Evolutionary conservation across 176 grass and related monocot genomes (phyloP).

Genomic region (Cymbopogon citratus): DNA sequence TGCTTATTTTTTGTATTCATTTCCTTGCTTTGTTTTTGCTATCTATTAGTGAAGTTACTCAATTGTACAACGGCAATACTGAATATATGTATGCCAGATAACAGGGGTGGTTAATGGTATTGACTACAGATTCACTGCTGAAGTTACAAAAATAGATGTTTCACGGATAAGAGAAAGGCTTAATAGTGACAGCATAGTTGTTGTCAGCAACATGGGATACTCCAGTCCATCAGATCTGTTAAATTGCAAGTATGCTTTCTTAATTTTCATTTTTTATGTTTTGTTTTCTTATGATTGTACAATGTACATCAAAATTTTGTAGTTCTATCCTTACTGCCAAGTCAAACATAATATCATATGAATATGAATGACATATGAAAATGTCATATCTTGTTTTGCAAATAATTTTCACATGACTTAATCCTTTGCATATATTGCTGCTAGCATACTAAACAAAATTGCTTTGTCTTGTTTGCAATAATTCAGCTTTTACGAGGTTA

Average conservation of each 20-base stretch:
- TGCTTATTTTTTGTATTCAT: background rate
- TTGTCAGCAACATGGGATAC: slow-evolving; percentile 90
- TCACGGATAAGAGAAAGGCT: slow-evolving; percentile 91
- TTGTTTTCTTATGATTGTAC: background rate
- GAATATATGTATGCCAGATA: slow-evolving; percentile 43
- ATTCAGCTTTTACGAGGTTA: slow-evolving; percentile 87
- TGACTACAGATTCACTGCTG: slow-evolving; percentile 70
- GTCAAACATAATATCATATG: background rate
- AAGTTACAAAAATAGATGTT: slow-evolving; percentile 95
- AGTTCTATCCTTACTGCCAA: background rate
- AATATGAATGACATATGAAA: background rate
- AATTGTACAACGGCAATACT: background rate
- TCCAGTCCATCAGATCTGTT: slow-evolving; percentile 69
- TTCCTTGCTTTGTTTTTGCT: background rate
- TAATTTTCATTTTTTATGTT: background rate
- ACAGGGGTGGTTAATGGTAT: slow-evolving; percentile 55
- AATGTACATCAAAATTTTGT: background rate
- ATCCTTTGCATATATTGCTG: background rate
- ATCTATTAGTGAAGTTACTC: background rate
- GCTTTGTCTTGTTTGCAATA: slow-evolving; percentile 23
- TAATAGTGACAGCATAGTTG: slow-evolving; percentile 80
- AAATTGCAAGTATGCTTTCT: slow-evolving; percentile 89
- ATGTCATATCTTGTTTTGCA: background rate
- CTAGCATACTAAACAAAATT: slow-evolving; percentile 33
- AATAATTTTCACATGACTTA: background rate